These are phyloP conservation scores for Gastrodia elata DNA, from an alignment of 106 monocot genomes.

Conservation along the genomic window DNA sequence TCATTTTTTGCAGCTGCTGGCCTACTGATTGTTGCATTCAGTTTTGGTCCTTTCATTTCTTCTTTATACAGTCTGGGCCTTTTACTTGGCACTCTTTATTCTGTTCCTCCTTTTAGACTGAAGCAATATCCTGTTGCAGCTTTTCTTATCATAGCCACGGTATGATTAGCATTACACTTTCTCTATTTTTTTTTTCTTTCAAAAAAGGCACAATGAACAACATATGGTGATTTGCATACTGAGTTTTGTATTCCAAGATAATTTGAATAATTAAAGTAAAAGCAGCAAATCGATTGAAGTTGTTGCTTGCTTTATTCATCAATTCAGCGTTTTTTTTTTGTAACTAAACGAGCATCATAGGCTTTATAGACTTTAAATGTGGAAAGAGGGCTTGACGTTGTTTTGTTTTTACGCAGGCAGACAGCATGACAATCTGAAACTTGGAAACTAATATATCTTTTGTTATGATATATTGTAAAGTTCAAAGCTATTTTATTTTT, in stretches of 20 bases:
- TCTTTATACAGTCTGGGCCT: constrained; percentile 90
- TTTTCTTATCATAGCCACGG: constrained; percentile 99
- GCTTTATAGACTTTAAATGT: not conserved
- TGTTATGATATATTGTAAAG: not conserved
- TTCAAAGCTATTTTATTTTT: not conserved
- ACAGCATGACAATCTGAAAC: not conserved
- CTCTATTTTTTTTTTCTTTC: not conserved
- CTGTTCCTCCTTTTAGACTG: constrained; percentile 96
- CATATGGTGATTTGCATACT: not conserved
- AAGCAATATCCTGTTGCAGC: constrained; percentile 93
- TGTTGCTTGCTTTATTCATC: not conserved
- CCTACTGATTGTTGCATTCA: constrained; percentile 60
- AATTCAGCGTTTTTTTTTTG: not conserved
- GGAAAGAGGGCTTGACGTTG: not conserved
- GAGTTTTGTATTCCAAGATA: not conserved
- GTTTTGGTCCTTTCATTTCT: constrained; percentile 87
- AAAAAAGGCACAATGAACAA: not conserved
- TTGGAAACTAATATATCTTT: not conserved
- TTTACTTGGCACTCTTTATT: constrained; percentile 95
- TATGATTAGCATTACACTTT: constrained; percentile 18
- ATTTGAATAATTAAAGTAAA: not conserved
- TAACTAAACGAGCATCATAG: not conserved
- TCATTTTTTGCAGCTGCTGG: constrained; percentile 71
- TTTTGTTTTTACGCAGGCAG: not conserved
- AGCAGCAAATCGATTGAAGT: not conserved